Base-by-base conservation (phyloP, 768 basidiomycete species). In the Dentipellis fragilis region DNA sequence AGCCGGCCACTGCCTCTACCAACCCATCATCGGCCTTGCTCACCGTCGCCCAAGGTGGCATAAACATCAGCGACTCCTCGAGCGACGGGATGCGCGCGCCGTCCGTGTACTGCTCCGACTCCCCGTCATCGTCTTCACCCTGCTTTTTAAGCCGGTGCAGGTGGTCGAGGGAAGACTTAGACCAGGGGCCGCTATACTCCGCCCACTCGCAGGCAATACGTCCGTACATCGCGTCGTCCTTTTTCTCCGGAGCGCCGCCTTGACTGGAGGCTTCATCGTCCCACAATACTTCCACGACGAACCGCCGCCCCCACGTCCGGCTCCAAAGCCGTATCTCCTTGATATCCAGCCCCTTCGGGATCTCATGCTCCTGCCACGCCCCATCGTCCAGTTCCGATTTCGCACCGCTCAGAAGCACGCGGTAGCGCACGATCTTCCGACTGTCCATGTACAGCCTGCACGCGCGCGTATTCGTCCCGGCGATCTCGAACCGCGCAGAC, bases 371-470 rank as follows among this genome's bases (percentile, higher is more conserved):
- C 11, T 39, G 48, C 21, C 47, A 52, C 36, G 49, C 51, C 22
- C 54, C 50, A 10, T 54, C 42, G 6, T 29, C 29, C 29, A 29
- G 29, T 6, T 29, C 29, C 29, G 29, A 29, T 6, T 29, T 29
- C 29, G 29, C 29, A 6, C 29, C 29, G 16, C 5, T 0, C 42
- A 9, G 42, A 11, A 45, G 19, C 16, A 45, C 42, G 16, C 42
- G 42, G 19, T 45, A 45, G 42, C 16, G 42, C 42, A 45, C 42
- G 5, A 45, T 49, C 4, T 14, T 17, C 2, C 48, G 70, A 48
- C 69, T 69, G 57, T 76, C 78, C 58, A 89, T 83, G 54, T 80
- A 74, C 19, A 89, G 58, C 55, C 78, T 66, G 63, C 87, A 89
- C n/a, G 73, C 73, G 23, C 84, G 79, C 9, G 84, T 83, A 64